Conservation (phyloP, 2,329 filamentous ascomycete genomes). For the Colletotrichum somersetense region DNA sequence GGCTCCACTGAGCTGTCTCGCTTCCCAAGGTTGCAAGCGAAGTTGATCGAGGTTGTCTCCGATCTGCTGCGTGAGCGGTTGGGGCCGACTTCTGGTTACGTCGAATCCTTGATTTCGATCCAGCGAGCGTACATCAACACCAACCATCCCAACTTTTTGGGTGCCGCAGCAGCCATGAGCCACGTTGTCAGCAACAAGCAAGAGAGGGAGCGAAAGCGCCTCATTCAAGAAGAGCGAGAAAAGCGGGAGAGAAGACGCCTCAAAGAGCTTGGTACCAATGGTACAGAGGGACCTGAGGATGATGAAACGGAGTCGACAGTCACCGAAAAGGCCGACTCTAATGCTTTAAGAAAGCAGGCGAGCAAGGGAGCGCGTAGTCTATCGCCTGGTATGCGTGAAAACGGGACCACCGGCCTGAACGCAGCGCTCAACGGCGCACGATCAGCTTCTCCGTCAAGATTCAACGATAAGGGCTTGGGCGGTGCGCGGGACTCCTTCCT, state of each 20-base stretch:
- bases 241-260: constrained; percentile 85
- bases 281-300: constrained; percentile 76
- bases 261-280: constrained; percentile 88
- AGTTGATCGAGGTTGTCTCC: constrained; percentile 97
- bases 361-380: constrained; percentile 78
- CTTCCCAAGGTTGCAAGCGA: constrained; percentile 93
- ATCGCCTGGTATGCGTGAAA: constrained; percentile 83
- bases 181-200: constrained; percentile 96
- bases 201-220: constrained; percentile 87
- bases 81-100: constrained; percentile 89
- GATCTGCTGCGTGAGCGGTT: constrained; percentile 93
- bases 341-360: constrained; percentile 65
- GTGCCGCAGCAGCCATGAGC: constrained; percentile 96
- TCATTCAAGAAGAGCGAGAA: constrained; percentile 85
- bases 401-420: constrained; percentile 70
- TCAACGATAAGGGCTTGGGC: constrained; percentile 71
- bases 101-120: constrained; percentile 96
- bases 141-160: constrained; percentile 98
- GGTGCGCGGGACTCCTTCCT: constrained; percentile 89
- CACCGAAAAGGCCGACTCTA: constrained; percentile 65
- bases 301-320: constrained; percentile 67
- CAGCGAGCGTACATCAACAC: constrained; percentile 99
- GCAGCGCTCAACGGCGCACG: constrained; percentile 76
- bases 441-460: constrained; percentile 71
- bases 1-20: constrained; percentile 93